Evolutionary conservation across 2,329 filamentous ascomycete genomes (phyloP).

Genomic region (Cordyceps pruinosa): DNA sequence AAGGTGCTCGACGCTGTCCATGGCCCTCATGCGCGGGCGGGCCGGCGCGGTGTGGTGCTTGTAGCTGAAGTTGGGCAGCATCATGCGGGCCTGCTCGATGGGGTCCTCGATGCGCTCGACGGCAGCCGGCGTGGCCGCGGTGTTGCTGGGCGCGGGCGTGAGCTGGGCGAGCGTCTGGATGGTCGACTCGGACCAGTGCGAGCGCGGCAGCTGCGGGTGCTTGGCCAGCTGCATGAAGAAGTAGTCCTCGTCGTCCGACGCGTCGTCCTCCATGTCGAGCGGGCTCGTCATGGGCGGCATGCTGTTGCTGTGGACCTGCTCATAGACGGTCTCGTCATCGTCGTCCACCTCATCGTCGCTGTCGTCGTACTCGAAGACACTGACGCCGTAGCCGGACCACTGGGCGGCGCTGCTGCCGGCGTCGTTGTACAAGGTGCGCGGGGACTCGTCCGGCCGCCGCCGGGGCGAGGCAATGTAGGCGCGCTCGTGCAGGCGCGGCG

Average conservation of each 20-base stretch:
- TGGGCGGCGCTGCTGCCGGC: constrained; percentile 20
- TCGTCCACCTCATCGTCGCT: constrained; percentile 17
- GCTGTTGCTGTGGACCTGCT: constrained; percentile 11
- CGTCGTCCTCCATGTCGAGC: constrained; percentile 19
- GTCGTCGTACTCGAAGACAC: constrained; percentile 18
- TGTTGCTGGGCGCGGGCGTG: constrained; percentile 15
- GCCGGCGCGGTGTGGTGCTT: constrained; percentile 23
- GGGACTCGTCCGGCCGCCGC: constrained; percentile 17
- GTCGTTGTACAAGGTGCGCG: constrained; percentile 23
- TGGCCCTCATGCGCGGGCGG: constrained; percentile 32
- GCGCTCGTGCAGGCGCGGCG: constrained; percentile 30
- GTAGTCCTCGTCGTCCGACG: constrained; percentile 26
- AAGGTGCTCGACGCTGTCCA: constrained; percentile 35
- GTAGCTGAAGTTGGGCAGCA: constrained; percentile 30
- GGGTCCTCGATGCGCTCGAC: constrained; percentile 11
- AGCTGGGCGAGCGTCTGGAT: constrained; percentile 24
- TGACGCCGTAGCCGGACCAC: constrained; percentile 13
- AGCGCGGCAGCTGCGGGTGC: constrained; percentile 28
- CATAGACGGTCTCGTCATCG: constrained; percentile 22
- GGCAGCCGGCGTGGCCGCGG: not conserved
- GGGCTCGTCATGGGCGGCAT: constrained; percentile 25
- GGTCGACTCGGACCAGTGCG: constrained; percentile 38
- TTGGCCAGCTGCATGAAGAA: constrained; percentile 25
- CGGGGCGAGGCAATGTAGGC: constrained; percentile 23
- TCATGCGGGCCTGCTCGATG: constrained; percentile 18